A percentile compares a stretch with the other conserved stretches of the same genome.
phyloP scores from a whole-genome alignment of 371 early-diverging fungal species.

The Lichtheimia ornata region DNA sequence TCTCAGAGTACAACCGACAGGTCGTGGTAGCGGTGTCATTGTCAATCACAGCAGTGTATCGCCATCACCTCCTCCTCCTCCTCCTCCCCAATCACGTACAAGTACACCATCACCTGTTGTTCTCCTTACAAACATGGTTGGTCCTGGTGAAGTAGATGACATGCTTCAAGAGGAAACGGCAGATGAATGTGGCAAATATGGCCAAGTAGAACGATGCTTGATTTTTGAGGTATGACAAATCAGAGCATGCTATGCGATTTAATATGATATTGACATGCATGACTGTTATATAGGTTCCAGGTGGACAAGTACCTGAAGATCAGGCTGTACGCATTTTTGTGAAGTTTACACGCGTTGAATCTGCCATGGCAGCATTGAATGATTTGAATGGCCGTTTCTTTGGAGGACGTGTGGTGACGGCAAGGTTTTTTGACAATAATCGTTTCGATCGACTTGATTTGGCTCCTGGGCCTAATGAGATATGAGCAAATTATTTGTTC shows the following conservation, averaged over 20 bases:
- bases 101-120: constrained; percentile 38
- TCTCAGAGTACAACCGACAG: constrained; percentile 34
- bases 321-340: constrained; percentile 75
- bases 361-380: constrained; percentile 57
- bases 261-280: neutral
- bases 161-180: constrained; percentile 74
- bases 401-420: constrained; percentile 71
- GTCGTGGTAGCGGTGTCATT: constrained; percentile 33
- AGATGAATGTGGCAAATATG: constrained; percentile 77
- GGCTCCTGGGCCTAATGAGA: constrained; percentile 53
- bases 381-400: constrained; percentile 78
- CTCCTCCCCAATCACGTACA: neutral
- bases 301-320: constrained; percentile 57
- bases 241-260: neutral
- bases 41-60: constrained; percentile 13
- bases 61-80: neutral
- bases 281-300: constrained; percentile 29
- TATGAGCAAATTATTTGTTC: no score
- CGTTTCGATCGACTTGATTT: constrained; percentile 61
- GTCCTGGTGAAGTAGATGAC: constrained; percentile 75
- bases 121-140: constrained; percentile 66
- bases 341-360: constrained; percentile 52
- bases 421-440: constrained; percentile 54
- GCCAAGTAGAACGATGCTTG: constrained; percentile 67
- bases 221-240: constrained; percentile 58